phyloP scores from a whole-genome alignment of 139 green algal species.

The Micromonas commoda region DNA sequence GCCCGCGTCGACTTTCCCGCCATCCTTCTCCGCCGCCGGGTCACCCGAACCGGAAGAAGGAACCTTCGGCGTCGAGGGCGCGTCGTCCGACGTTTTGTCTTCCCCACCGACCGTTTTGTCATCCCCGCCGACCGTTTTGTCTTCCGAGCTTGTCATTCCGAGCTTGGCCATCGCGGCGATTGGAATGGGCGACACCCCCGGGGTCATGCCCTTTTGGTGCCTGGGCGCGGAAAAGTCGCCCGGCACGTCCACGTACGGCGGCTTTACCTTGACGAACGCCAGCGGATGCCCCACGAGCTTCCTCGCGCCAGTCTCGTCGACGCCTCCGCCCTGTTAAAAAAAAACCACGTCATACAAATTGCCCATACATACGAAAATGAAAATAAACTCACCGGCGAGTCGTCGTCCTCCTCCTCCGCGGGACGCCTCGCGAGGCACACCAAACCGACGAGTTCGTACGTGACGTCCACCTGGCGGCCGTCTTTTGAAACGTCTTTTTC shows the following conservation, averaged over 20 bases:
- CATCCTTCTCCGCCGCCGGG: neutral
- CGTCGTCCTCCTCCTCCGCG: neutral
- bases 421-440: neutral
- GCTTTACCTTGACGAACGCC: neutral
- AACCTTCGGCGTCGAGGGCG: too few relatives aligned
- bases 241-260: slow-evolving; percentile 8
- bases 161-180: too few relatives aligned
- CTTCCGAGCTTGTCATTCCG: too few relatives aligned
- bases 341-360: too few relatives aligned
- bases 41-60: too few relatives aligned
- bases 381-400: too few relatives aligned
- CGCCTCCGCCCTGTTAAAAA: neutral
- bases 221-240: neutral
- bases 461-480: too few relatives aligned
- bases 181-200: slow-evolving; percentile 3
- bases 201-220: slow-evolving; percentile 1
- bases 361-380: too few relatives aligned
- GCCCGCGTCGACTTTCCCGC: neutral
- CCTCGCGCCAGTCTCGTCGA: neutral
- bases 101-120: too few relatives aligned
- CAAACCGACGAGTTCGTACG: slow-evolving; percentile 12
- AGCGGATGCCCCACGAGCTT: slow-evolving; percentile 10
- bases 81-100: too few relatives aligned
- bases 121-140: too few relatives aligned
- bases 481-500: too few relatives aligned